A percentile compares a stretch with the other conserved stretches of the same genome.
Conservation (phyloP, 106 monocot genomes). For the Iris macrosiphon region DNA sequence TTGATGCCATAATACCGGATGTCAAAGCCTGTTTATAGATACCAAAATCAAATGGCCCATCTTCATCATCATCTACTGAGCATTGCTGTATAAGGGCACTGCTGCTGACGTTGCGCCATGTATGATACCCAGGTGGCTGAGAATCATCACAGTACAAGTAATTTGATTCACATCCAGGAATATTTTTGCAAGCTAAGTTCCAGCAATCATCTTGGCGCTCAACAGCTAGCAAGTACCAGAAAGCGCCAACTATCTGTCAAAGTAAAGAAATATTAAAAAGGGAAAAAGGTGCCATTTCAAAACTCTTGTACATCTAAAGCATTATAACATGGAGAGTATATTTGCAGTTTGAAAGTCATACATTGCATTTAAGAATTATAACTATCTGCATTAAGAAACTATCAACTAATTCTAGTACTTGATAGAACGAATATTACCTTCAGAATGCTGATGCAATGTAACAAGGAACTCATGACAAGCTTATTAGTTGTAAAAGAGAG, state of each 20-base stretch:
- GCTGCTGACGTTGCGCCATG: slow-evolving; percentile 25
- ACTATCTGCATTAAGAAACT: too few relatives aligned
- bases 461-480: too few relatives aligned
- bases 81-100: slow-evolving; percentile 15
- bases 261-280: not conserved
- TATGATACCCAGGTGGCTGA: slow-evolving; percentile 19
- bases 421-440: too few relatives aligned
- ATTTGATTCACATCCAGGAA: slow-evolving; percentile 17
- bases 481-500: too few relatives aligned
- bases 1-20: slow-evolving; percentile 52
- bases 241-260: slow-evolving; percentile 82
- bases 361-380: too few relatives aligned
- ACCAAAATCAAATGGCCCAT: slow-evolving; percentile 50
- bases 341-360: too few relatives aligned
- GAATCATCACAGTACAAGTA: slow-evolving; percentile 54
- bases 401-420: too few relatives aligned
- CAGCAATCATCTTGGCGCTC: slow-evolving; percentile 87
- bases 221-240: slow-evolving; percentile 83
- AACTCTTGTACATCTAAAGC: too few relatives aligned
- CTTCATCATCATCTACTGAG: slow-evolving; percentile 15
- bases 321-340: too few relatives aligned
- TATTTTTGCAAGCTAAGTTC: slow-evolving; percentile 31
- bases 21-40: slow-evolving; percentile 57
- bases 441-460: too few relatives aligned
- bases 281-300: too few relatives aligned